Conservation (phyloP, 257 asterid genomes). For the Leptodermis oblonga region DNA sequence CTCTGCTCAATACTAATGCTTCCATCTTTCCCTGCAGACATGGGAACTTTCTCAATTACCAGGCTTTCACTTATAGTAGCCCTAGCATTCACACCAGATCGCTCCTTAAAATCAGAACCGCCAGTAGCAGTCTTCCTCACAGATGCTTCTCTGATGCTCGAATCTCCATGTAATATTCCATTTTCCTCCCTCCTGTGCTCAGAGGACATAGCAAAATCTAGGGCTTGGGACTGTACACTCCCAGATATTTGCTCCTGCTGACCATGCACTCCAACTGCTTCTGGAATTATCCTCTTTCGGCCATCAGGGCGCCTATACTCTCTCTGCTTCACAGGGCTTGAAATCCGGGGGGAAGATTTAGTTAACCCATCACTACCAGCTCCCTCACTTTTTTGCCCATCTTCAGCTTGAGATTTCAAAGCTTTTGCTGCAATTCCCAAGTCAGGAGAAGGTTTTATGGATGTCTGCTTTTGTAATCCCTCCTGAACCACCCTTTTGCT, state of each 20-base stretch:
- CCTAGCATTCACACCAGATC: conserved; percentile 66
- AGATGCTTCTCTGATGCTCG: conserved; percentile 44
- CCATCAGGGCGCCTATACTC: conserved; percentile 96
- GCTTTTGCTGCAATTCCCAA: conserved; percentile 32
- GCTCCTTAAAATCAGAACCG: conserved; percentile 47
- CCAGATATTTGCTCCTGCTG: conserved; percentile 47
- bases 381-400: conserved; percentile 50
- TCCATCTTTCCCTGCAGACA: conserved; percentile 52
- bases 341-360: conserved; percentile 47
- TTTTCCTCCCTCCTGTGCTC: conserved; percentile 41
- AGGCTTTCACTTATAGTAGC: conserved; percentile 77
- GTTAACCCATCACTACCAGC: conserved; percentile 40
- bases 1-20: conserved; percentile 51
- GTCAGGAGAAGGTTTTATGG: conserved; percentile 44
- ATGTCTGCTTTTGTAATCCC: conserved; percentile 36
- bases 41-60: conserved; percentile 77
- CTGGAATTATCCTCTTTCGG: conserved; percentile 97
- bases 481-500: conserved; percentile 38
- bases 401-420: conserved; percentile 35
- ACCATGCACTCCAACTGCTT: conserved; percentile 81
- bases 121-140: conserved; percentile 44
- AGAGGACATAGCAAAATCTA: conserved; percentile 46
- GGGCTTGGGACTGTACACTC: conserved; percentile 39
- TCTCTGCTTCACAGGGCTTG: conserved; percentile 91
- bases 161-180: conserved; percentile 33